Evolutionary conservation across 306 rosid genomes (phyloP).

Genomic region (Pyrus communis): DNA sequence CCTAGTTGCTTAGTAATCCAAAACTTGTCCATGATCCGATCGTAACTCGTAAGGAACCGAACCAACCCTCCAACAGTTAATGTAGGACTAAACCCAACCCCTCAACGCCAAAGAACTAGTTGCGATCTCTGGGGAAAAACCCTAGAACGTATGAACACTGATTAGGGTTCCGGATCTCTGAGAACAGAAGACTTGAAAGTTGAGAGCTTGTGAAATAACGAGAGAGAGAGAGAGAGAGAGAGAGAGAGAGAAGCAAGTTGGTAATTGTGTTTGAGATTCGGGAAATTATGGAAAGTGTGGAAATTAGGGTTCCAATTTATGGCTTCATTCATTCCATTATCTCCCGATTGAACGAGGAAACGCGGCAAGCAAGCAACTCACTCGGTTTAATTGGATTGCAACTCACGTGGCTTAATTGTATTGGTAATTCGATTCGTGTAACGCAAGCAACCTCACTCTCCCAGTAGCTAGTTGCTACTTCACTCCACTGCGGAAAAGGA

Average conservation of each 20-base stretch:
- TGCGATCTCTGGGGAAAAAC: too few species aligned
- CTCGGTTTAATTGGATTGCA: too few species aligned
- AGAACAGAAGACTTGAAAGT: background rate
- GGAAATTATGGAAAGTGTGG: background rate
- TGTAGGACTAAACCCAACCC: too few species aligned
- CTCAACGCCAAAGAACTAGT: too few species aligned
- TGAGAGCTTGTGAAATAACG: background rate
- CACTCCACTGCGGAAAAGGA: too few species aligned
- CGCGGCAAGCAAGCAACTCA: background rate
- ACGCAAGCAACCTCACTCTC: background rate
- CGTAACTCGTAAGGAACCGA: too few species aligned
- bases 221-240: background rate
- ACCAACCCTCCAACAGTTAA: too few species aligned
- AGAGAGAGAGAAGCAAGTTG: background rate
- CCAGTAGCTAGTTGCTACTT: too few species aligned
- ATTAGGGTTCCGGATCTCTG: too few species aligned
- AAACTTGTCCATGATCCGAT: background rate
- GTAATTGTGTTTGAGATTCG: background rate
- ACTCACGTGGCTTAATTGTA: background rate
- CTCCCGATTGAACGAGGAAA: background rate
- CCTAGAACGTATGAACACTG: too few species aligned
- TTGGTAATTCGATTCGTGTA: background rate
- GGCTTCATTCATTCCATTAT: background rate
- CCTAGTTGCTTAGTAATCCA: background rate
- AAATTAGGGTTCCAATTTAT: background rate